Evolutionary conservation across 495 filamentous ascomycete genomes (phyloP).

Genomic region (Trypethelium eluteriae): DNA sequence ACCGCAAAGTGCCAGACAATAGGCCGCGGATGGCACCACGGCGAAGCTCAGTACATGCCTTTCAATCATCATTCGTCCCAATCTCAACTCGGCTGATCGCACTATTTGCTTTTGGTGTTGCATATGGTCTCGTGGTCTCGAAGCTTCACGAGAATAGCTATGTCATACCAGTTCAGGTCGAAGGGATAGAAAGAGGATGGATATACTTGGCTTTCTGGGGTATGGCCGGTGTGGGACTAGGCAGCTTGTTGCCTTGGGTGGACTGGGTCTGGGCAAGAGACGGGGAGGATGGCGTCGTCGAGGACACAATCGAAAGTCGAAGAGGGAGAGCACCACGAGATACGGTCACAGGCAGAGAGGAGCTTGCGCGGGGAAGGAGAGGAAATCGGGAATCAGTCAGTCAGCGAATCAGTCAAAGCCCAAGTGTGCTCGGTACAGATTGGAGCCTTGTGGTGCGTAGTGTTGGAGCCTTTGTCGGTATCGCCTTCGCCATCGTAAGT

Average conservation of each 20-base stretch:
- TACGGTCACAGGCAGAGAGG: conserved; percentile 5
- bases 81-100: conserved; percentile 50
- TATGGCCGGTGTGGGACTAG: conserved; percentile 63
- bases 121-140: conserved; percentile 79
- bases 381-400: conserved; percentile 16
- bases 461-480: conserved; percentile 88
- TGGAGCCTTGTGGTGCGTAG: conserved; percentile 80
- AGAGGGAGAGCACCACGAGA: conserved; percentile 5
- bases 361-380: conserved; percentile 16
- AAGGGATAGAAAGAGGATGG: conserved; percentile 54
- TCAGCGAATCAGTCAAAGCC: background rate
- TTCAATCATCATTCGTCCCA: conserved; percentile 27
- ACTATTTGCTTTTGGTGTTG: conserved; percentile 73
- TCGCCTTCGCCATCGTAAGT: conserved; percentile 91
- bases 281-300: conserved; percentile 24
- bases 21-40: conserved; percentile 5
- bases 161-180: conserved; percentile 55
- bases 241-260: conserved; percentile 75
- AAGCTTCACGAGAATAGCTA: conserved; percentile 66
- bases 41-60: conserved; percentile 15
- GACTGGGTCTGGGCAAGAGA: conserved; percentile 53
- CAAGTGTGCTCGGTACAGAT: conserved; percentile 32
- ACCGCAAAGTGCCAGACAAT: background rate
- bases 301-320: conserved; percentile 23
- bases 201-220: conserved; percentile 76